Percentiles rank a stretch among this genome's conserved stretches.
phyloP scores from a whole-genome alignment of 768 basidiomycete genomes.

The Naganishia friedmannii region DNA sequence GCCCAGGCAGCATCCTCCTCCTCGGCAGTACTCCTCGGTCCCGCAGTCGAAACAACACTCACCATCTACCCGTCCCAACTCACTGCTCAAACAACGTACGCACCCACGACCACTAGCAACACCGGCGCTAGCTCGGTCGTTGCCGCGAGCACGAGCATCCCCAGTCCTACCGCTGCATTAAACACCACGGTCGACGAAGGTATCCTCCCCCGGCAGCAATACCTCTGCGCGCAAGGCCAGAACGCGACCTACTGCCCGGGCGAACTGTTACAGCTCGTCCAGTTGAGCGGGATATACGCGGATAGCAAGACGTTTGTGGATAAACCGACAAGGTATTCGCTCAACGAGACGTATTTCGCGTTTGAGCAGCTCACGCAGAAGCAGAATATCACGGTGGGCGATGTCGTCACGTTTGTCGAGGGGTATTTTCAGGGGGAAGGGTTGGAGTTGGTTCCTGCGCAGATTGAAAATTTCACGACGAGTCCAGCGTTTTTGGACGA shows the following conservation, averaged over 20 bases:
- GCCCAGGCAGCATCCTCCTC: background rate
- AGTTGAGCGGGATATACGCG: slow-evolving; percentile 67
- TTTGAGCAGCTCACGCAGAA: slow-evolving; percentile 56
- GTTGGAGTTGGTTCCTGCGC: slow-evolving; percentile 67
- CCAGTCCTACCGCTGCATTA: slow-evolving; percentile 63
- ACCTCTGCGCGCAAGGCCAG: slow-evolving; percentile 41
- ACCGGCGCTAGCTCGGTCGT: background rate
- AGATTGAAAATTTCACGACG: slow-evolving; percentile 63
- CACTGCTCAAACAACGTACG: background rate
- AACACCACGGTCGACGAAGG: slow-evolving; percentile 49
- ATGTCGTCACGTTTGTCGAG: slow-evolving; percentile 68
- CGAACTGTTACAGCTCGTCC: slow-evolving; percentile 70
- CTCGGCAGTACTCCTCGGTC: background rate
- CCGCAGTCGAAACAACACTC: slow-evolving; percentile 1
- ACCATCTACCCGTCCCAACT: slow-evolving; percentile 1
- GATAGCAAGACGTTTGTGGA: slow-evolving; percentile 90
- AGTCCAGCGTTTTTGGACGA: slow-evolving; percentile 68
- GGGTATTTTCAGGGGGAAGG: slow-evolving; percentile 79
- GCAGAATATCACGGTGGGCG: slow-evolving; percentile 61
- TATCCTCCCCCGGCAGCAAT: slow-evolving; percentile 43
- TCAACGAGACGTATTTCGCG: slow-evolving; percentile 67
- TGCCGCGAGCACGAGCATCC: slow-evolving; percentile 58
- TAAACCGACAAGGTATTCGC: slow-evolving; percentile 38
- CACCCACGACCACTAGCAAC: background rate
- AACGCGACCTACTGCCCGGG: slow-evolving; percentile 48